These are phyloP conservation scores for Trametes polyzona DNA, from an alignment of 1,284 basidiomycete species.

Conservation along the genomic window DNA sequence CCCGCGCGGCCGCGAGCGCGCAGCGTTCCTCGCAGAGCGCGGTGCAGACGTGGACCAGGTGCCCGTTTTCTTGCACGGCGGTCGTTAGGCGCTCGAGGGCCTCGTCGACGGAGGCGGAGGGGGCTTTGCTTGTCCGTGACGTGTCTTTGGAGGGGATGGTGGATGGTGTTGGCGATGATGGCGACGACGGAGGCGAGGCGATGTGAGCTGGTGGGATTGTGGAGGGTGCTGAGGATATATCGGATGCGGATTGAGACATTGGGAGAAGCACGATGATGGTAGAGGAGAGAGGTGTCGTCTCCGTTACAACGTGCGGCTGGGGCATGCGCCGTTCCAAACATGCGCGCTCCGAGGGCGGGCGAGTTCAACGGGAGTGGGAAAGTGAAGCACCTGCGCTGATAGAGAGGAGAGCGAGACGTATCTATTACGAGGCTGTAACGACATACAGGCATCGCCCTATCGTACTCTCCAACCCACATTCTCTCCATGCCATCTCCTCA, in stretches of 20 bases:
- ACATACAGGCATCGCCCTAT: background rate
- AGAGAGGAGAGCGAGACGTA: too few relatives aligned
- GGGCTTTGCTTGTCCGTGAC: background rate
- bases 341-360: too few relatives aligned
- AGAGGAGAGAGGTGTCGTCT: too few relatives aligned
- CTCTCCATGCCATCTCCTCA: background rate
- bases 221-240: background rate
- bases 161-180: background rate
- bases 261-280: background rate
- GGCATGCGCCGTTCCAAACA: too few relatives aligned
- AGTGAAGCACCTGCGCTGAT: too few relatives aligned
- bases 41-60: slow-evolving; percentile 11
- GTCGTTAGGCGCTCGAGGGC: slow-evolving; percentile 18
- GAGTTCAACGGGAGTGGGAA: too few relatives aligned
- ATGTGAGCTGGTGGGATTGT: background rate
- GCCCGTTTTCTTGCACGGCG: slow-evolving; percentile 16
- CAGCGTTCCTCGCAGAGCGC: slow-evolving; percentile 13
- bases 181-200: background rate
- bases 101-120: slow-evolving; percentile 8
- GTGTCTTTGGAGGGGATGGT: background rate
- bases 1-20: slow-evolving; percentile 1
- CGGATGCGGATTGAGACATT: background rate
- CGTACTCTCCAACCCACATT: background rate
- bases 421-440: too few relatives aligned
- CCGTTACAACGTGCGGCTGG: too few relatives aligned